phyloP scores from a whole-genome alignment of 148 eudicot species.

The Salicornia ramosissima region DNA sequence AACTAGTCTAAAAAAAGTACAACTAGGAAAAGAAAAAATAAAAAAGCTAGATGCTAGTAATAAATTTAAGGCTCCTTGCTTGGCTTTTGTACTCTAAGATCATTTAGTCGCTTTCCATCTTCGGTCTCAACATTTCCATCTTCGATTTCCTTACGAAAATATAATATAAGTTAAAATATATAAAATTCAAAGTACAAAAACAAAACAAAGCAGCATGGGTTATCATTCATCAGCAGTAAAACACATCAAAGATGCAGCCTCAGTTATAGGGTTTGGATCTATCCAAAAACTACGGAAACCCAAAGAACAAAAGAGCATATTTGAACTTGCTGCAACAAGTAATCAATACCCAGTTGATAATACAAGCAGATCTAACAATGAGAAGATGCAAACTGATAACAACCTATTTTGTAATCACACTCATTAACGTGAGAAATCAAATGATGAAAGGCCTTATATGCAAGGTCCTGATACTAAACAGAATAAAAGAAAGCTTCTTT shows the following conservation, averaged over 20 bases:
- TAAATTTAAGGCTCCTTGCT: too few species aligned
- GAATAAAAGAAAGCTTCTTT: conserved; percentile 48
- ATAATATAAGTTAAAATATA: too few species aligned
- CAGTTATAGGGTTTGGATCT: conserved; percentile 45
- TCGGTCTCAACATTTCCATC: too few species aligned
- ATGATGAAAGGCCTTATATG: conserved; percentile 23
- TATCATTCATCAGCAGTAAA: conserved; percentile 46
- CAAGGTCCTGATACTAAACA: conserved; percentile 48
- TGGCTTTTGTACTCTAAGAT: too few species aligned
- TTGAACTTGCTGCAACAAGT: conserved; percentile 22
- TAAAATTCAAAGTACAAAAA: conserved; percentile 35
- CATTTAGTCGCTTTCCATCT: too few species aligned
- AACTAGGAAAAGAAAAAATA: too few species aligned
- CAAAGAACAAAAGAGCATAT: conserved; percentile 40
- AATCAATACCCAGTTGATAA: conserved; percentile 17
- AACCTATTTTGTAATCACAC: conserved; percentile 52
- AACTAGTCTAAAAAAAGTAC: too few species aligned
- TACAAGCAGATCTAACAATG: conserved; percentile 13
- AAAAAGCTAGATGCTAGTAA: too few species aligned
- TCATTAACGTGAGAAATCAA: conserved; percentile 36
- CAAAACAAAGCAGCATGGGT: conserved; percentile 34
- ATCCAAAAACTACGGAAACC: conserved; percentile 35
- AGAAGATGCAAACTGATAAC: conserved; percentile 27
- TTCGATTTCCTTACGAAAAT: too few species aligned
- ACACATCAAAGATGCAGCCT: conserved; percentile 56